These are phyloP conservation scores for Cryptococcus sp. DNA, from an alignment of 1,284 basidiomycete species.

Conservation along the genomic window DNA sequence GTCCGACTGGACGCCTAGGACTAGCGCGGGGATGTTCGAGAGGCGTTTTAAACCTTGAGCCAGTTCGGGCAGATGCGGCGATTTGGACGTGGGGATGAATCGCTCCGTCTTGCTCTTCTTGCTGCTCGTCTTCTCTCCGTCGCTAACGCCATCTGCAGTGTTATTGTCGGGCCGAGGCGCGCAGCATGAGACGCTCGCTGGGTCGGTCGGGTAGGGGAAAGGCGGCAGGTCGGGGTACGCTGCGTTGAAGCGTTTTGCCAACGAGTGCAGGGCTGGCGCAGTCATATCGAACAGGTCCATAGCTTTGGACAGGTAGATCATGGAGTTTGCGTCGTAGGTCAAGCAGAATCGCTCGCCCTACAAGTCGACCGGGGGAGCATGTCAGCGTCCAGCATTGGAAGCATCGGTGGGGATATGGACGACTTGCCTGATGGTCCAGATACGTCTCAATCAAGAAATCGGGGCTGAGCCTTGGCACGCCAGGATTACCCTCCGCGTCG, in stretches of 20 bases:
- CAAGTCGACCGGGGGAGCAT: no score
- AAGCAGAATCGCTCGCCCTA: slow-evolving; percentile 93
- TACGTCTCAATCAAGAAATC: slow-evolving; percentile 99
- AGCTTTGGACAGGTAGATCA: slow-evolving; percentile 97
- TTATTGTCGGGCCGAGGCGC: slow-evolving; percentile 14
- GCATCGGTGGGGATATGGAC: background rate
- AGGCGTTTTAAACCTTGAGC: slow-evolving; percentile 80
- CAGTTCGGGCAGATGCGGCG: slow-evolving; percentile 75
- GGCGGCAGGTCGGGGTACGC: slow-evolving; percentile 44
- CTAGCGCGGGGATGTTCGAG: slow-evolving; percentile 73
- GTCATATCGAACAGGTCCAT: slow-evolving; percentile 99
- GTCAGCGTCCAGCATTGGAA: no score
- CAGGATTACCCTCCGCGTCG: slow-evolving; percentile 27
- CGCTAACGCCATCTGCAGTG: slow-evolving; percentile 19
- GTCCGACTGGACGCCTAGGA: slow-evolving; percentile 95
- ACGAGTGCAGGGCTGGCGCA: slow-evolving; percentile 68
- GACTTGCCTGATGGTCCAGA: slow-evolving; percentile 83
- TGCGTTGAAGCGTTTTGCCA: slow-evolving; percentile 56
- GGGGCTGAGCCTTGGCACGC: slow-evolving; percentile 77
- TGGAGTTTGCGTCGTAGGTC: slow-evolving; percentile 98
- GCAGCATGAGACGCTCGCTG: slow-evolving; percentile 34
- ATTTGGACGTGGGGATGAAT: slow-evolving; percentile 60
- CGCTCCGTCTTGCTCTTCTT: slow-evolving; percentile 42
- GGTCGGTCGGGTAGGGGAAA: slow-evolving; percentile 49
- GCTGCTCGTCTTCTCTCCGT: slow-evolving; percentile 8